Evolutionary conservation across 225 moss, liverwort and hornwort species (phyloP).

Genomic region (Pseudisothecium myosuroides): DNA sequence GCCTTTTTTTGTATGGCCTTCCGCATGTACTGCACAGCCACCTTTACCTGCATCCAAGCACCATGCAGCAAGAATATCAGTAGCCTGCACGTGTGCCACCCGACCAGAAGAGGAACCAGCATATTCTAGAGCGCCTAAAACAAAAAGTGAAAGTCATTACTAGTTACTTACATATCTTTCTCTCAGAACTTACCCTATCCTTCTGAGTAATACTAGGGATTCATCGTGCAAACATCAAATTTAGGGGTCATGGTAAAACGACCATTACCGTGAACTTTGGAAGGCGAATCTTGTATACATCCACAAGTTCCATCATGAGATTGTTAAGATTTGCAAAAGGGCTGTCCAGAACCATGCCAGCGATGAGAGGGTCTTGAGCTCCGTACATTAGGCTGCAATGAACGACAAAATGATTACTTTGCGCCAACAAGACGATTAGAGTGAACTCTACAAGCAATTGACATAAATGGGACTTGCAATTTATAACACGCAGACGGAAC

Average conservation of each 20-base stretch:
- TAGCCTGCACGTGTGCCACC: background rate
- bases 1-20: constrained; percentile 94
- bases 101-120: background rate
- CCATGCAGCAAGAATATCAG: background rate
- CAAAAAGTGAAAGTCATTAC: background rate
- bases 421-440: background rate
- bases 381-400: constrained; percentile 85
- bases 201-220: background rate
- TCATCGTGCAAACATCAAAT: background rate
- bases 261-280: constrained; percentile 89
- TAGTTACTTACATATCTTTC: background rate
- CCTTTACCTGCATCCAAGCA: constrained; percentile 71
- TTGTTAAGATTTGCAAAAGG: constrained; percentile 97
- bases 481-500: background rate
- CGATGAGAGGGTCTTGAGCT: constrained; percentile 93
- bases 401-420: background rate
- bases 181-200: background rate
- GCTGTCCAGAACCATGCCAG: constrained; percentile 97
- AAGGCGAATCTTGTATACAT: constrained; percentile 97
- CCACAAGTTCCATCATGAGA: constrained; percentile 99
- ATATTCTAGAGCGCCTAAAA: background rate
- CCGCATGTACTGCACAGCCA: constrained; percentile 98
- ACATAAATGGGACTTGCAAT: background rate
- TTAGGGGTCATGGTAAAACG: background rate
- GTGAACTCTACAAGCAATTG: background rate